A percentile compares a stretch with the other conserved stretches of the same genome.
Conservation (phyloP, 208 protist species). For the Novymonas esmeraldas region DNA sequence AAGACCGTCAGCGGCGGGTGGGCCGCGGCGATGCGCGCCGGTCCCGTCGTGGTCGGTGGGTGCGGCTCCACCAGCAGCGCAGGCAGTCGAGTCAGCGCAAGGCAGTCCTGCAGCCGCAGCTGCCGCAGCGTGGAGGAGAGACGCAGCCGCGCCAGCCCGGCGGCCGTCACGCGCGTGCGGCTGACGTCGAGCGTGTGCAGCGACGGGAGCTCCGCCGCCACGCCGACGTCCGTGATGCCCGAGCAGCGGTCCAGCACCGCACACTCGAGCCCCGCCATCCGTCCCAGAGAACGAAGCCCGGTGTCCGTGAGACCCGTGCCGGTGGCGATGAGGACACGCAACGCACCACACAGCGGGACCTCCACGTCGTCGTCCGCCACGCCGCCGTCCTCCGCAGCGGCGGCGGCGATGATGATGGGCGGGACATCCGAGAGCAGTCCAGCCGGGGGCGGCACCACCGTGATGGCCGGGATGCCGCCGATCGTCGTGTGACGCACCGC, state of each 20-base stretch:
- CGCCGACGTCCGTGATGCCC: conserved; percentile 17
- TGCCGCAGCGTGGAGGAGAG: conserved; percentile 27
- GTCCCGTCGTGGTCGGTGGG: not conserved
- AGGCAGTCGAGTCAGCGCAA: conserved; percentile 28
- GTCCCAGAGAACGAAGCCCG: conserved; percentile 11
- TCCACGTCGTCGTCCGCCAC: not conserved
- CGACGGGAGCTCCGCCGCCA: conserved; percentile 31
- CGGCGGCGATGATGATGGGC: not conserved
- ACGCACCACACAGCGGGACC: conserved; percentile 13
- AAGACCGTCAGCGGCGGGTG: not conserved
- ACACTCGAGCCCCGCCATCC: conserved; percentile 18
- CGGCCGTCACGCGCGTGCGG: conserved; percentile 32
- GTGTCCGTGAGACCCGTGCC: conserved; percentile 27
- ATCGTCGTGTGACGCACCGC: conserved; percentile 15
- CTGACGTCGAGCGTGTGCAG: conserved; percentile 43
- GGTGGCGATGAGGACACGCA: conserved; percentile 25
- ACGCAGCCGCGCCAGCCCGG: conserved; percentile 34
- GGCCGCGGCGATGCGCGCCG: not conserved
- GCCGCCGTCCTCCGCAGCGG: not conserved
- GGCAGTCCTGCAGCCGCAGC: conserved; percentile 43
- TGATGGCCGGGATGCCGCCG: conserved; percentile 34
- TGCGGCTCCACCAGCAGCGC: conserved; percentile 14
- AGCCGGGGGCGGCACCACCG: conserved; percentile 20
- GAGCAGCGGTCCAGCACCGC: conserved; percentile 23
- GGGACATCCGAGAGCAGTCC: not conserved